Percentiles rank a stretch among this genome's conserved stretches.
Evolutionary conservation across 2,329 filamentous ascomycete genomes (phyloP).

Genomic region (Colletotrichum costaricense): DNA sequence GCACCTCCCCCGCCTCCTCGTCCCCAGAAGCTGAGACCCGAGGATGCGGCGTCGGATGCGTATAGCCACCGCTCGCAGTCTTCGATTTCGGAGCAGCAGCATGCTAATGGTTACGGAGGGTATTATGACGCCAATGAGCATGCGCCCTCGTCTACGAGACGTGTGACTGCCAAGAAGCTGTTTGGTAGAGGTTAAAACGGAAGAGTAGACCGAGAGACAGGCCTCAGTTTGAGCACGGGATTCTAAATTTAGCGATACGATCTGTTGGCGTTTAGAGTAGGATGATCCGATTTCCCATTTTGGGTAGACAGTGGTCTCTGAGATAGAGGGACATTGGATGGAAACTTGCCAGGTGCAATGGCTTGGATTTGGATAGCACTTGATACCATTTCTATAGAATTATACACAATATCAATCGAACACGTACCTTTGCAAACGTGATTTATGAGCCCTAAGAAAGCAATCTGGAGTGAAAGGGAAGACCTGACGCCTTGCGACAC

Average conservation of each 20-base stretch:
- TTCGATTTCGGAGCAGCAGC: conserved; percentile 20
- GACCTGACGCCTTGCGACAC: too few relatives aligned
- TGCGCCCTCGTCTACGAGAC: conserved; percentile 20
- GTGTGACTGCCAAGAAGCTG: conserved; percentile 35
- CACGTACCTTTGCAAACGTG: too few relatives aligned
- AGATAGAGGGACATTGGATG: neutral
- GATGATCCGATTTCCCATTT: too few relatives aligned
- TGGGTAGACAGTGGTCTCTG: neutral
- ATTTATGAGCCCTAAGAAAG: too few relatives aligned
- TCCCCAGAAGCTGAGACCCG: conserved; percentile 46
- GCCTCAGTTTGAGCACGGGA: neutral
- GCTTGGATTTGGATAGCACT: neutral
- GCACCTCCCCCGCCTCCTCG: conserved; percentile 46
- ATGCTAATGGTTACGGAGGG: conserved; percentile 24
- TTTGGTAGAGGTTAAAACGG: conserved; percentile 29
- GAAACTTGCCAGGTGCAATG: neutral
- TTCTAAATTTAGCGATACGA: neutral
- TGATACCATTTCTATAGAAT: neutral
- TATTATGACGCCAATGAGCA: conserved; percentile 24
- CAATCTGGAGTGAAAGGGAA: too few relatives aligned
- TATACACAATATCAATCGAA: neutral
- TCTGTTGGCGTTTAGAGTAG: neutral
- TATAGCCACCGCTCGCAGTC: conserved; percentile 16
- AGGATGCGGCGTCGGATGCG: conserved; percentile 33
- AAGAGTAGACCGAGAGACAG: neutral